Percentiles rank a stretch among this genome's conserved stretches.
Conservation (phyloP, 768 basidiomycete genomes). For the Lactifluus piperatus region DNA sequence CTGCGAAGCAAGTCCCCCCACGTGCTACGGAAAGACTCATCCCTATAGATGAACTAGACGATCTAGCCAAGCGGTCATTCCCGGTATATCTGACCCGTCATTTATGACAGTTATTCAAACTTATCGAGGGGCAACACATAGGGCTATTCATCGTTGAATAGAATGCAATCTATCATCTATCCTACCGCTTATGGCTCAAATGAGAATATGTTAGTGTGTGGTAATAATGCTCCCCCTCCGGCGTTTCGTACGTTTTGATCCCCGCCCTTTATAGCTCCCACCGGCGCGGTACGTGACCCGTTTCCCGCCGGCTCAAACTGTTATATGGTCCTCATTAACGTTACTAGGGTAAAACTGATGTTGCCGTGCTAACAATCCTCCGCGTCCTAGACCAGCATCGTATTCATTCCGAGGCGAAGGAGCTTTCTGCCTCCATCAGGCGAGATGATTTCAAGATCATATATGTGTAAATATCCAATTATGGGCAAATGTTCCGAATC, state of each 20-base stretch:
- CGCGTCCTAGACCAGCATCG: slow-evolving; percentile 76
- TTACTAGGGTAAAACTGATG: slow-evolving; percentile 92
- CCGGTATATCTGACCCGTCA: slow-evolving; percentile 40
- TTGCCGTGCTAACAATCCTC: slow-evolving; percentile 89
- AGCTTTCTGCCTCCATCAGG: slow-evolving; percentile 45
- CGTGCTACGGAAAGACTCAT: slow-evolving; percentile 63
- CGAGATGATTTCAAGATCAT: slow-evolving; percentile 87
- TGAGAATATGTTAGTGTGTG: slow-evolving; percentile 93
- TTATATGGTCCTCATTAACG: neutral
- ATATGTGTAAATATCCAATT: slow-evolving; percentile 61
- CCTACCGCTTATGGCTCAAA: slow-evolving; percentile 90
- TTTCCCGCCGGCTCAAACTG: neutral
- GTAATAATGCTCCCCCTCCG: slow-evolving; percentile 30
- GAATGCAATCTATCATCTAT: slow-evolving; percentile 93
- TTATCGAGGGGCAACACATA: slow-evolving; percentile 26
- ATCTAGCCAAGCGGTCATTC: slow-evolving; percentile 74
- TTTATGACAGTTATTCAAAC: neutral
- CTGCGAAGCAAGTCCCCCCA: slow-evolving; percentile 69
- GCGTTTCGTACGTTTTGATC: neutral
- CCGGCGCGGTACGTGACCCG: slow-evolving; percentile 72
- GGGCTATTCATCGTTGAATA: slow-evolving; percentile 83
- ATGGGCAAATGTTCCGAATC: neutral
- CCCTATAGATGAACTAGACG: slow-evolving; percentile 62
- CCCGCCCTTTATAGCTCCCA: slow-evolving; percentile 60
- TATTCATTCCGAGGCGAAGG: slow-evolving; percentile 24